Base-by-base conservation (phyloP, 352 stramenopile species). In the Pythium graminicola region DNA sequence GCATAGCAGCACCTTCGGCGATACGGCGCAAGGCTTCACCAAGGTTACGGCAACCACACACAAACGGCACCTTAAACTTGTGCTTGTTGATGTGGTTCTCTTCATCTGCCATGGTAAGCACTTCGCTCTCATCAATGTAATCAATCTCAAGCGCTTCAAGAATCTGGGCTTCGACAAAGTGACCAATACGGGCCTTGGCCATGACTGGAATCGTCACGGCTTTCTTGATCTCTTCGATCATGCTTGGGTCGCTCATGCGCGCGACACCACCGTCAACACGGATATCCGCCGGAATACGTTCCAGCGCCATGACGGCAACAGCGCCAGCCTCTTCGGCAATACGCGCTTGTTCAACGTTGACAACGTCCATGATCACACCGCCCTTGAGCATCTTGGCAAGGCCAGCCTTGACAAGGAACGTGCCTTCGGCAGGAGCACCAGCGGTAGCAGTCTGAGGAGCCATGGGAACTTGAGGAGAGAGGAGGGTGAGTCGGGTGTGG, bases 81-180 rank as follows among this genome's bases (percentile, higher is more conserved):
- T 89, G 69, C 82, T 97, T 97, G 81, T 97, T 95, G 64, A 97
- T 97, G 82, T 97, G 90, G 72, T 97, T 96, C 62, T 97, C 87
- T 60, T 99, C 95, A 69, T 99, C 96, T 0, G 96, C 96, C 94
- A 99, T 98, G 50, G 96, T 99, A 17, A 99, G 68, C 26, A 99
- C 96, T 71, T 99, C 96, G 50, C 70, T 94, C 73, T 99, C 96
- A 65, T 99, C 96, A 61, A 99, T 99, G 86, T 98, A 99, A 71
- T 99, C 96, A 57, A 99, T 85, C 71, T 98, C 95, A 49, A 95
- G 86, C 6, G 95, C 89, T 67, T 99, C 91, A 10, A 99, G 76
- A 62, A 99, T 98, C 70, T 99, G 95, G 0, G 96, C 93, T 72
- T 99, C 96, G 10, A 99, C 95, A 64, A 98, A 99, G 76, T 99